Evolutionary conservation across 2,329 filamentous ascomycete species (phyloP), one percentile per base, ranked within the genome.

Genomic region (Claviceps sp.): DNA sequence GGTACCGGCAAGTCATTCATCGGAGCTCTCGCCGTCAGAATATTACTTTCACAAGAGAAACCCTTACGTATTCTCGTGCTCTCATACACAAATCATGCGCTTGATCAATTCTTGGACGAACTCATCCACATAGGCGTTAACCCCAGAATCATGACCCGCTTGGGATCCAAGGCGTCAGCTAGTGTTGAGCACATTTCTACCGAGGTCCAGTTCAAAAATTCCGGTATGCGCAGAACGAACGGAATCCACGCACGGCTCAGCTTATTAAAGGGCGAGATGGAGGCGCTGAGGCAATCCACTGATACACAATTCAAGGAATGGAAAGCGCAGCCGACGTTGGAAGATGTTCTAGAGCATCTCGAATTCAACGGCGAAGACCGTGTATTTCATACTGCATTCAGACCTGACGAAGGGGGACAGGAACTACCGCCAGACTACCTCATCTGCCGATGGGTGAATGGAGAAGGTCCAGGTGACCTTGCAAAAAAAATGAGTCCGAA

Each of bases 1-100:
- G 43, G 43, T 0, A 89, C 84, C 0, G 86, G 86, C 1, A 90
- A 90, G 57, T 87, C 84, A 0, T 87, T 87, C 55, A 75, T 87
- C 2, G 86, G 86, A 0, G 80, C 84, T 0, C 66, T 85, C 2
- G 68, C 83, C 1, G 75, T 78, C 0, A 81, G 81, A 50, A 63
- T 71, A 0, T 60, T 89, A 0, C 65, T 80, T 19, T 45, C 14
- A 61, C 76, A 1, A 58, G 5, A 79, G 76, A 0, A 19, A 57
- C 0, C 68, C 76, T 30, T 76, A 62, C 0, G 43, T n/a, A 75
- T 89, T 0, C 68, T 90, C 0, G 76, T 89, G 0, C 63, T 85
- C 2, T 81, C 77, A 26, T 88, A 80, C 53, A 88, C 83, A 0
- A 85, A 87, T 50, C 82, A 85, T 56, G 80, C 81, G 0, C 64